Evolutionary conservation across 192 early-diverging fungal species (phyloP), one percentile per base, ranked within the genome.

Genomic region (Obelidium mucronatum): DNA sequence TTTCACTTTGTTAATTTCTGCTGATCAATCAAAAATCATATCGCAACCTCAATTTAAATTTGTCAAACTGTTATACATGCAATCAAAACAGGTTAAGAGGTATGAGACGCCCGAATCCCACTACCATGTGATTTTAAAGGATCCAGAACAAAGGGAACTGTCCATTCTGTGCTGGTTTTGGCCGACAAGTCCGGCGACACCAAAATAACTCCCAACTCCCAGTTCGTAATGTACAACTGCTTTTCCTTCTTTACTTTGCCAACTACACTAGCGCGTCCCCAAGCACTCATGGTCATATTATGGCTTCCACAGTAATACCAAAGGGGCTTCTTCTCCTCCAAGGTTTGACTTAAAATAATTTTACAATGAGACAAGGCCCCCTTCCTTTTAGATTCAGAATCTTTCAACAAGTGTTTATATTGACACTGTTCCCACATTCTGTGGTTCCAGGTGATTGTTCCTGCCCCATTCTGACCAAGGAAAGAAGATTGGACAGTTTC

Each of bases 311-410:
- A 74, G 39, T 55, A 59, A 67, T 68, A 59, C 24, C 31, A 56
- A 24, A 34, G 3, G 35, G 26, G 22, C 53, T 39, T 22, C 11
- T 58, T 35, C 0, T 0, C 28, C 17, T 3, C 26, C 3, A 5
- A n/a, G 4, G 66, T 28, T 40, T 1, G 19, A 64, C 58, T 69
- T 4, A 78, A 51, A 17, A 69, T 35, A n/a, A 79, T 59, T 62
- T 82, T 82, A 55, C 64, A 53, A 55, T 82, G 81, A 11, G 63
- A 58, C 3, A 82, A 42, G 2, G 70, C 58, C 2, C 81, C 77
- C 1, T 8, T 17, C 24, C 81, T 61, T 35, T 28, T 69, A 2
- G 66, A 71, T 4, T 73, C 51, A 3, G 19, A 24, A 52, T 82
- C 60, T 42, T 44, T 73, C 51, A 82, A 24, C 2, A 78, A 37